Conservation (phyloP, 2,329 filamentous ascomycete species). For the Aspergillus sp. region DNA sequence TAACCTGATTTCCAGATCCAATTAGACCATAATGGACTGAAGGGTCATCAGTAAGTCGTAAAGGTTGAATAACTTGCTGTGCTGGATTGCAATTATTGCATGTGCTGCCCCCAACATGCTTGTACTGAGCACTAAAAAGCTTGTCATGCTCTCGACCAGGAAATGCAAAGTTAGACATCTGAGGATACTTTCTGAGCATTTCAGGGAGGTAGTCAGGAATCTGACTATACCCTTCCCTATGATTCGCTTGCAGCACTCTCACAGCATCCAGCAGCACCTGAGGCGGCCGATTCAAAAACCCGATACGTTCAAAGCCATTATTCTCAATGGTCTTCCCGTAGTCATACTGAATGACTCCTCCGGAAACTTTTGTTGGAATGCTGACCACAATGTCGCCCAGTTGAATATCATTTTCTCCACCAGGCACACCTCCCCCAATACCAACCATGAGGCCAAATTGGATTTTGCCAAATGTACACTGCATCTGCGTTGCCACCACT, state of each 20-base stretch:
- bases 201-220: neutral
- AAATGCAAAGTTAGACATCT: neutral
- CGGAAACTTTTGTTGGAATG: neutral
- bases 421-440: slow-evolving; percentile 13
- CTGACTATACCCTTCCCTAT: neutral
- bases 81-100: neutral
- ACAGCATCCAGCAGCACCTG: slow-evolving; percentile 8
- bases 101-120: neutral
- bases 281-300: slow-evolving; percentile 12
- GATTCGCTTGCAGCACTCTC: slow-evolving; percentile 10
- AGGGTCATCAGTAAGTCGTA: neutral
- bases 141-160: neutral
- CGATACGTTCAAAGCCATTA: slow-evolving; percentile 12
- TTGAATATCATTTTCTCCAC: slow-evolving; percentile 11
- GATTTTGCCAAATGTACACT: neutral
- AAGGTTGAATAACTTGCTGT: neutral
- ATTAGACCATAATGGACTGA: neutral
- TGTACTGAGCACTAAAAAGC: neutral
- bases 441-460: slow-evolving; percentile 12
- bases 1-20: neutral
- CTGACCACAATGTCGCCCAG: neutral
- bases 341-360: neutral
- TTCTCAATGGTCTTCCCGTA: neutral
- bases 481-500: slow-evolving; percentile 1
- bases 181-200: slow-evolving; percentile 1